A percentile compares a stretch with the other conserved stretches of the same genome.
Conservation (phyloP, 2,329 filamentous ascomycete species). For the Orbilia quercus region DNA sequence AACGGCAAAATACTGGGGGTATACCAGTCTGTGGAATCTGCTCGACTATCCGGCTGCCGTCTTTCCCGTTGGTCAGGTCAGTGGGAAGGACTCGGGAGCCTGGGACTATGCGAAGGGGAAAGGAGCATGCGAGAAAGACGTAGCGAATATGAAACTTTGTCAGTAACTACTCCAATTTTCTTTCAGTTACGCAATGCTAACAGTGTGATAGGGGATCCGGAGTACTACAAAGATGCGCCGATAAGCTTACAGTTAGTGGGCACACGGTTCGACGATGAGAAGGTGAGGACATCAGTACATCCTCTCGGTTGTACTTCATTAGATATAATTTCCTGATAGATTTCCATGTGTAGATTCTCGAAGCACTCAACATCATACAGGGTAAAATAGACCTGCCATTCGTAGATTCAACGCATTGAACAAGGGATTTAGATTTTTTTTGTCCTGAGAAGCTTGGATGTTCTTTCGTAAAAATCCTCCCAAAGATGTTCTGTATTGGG, state of each 20-base stretch:
- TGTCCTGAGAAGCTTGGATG: not conserved
- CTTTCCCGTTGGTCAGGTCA: conserved; percentile 70
- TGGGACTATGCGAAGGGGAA: conserved; percentile 26
- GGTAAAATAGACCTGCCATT: conserved; percentile 33
- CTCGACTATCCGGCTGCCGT: conserved; percentile 74
- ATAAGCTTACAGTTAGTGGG: conserved; percentile 64
- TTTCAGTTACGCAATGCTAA: not conserved
- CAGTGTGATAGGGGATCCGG: conserved; percentile 52
- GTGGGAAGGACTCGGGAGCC: conserved; percentile 64
- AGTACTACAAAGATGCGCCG: conserved; percentile 64
- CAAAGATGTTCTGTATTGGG: conserved; percentile 1
- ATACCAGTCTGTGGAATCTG: conserved; percentile 75
- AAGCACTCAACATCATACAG: conserved; percentile 42
- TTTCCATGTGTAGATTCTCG: conserved; percentile 27
- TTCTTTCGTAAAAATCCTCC: conserved; percentile 1
- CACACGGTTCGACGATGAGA: conserved; percentile 57
- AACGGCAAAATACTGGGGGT: conserved; percentile 72
- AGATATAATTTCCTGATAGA: too few species aligned
- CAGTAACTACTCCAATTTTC: conserved; percentile 1
- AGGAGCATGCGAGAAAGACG: conserved; percentile 29
- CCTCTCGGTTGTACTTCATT: too few species aligned
- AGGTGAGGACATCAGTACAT: too few species aligned
- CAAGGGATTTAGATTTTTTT: not conserved
- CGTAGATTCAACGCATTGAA: conserved; percentile 16
- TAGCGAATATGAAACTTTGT: conserved; percentile 41